Evolutionary conservation across 2,329 filamentous ascomycete species (phyloP).

Genomic region (Paraconiothyrium brasiliense): DNA sequence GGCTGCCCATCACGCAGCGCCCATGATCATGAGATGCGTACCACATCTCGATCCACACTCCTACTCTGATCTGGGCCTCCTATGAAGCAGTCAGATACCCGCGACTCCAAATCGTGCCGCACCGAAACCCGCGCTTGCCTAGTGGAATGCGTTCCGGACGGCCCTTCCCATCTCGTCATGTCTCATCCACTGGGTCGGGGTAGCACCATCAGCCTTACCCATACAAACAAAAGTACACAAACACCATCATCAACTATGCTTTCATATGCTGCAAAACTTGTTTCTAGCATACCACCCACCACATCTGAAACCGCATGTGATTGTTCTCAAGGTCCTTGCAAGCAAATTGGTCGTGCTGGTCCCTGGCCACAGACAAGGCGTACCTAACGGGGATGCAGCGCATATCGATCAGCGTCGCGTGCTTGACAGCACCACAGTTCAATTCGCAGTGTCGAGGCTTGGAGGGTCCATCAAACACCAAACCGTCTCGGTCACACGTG

Average conservation of each 20-base stretch:
- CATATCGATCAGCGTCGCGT: background rate
- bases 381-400: background rate
- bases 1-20: background rate
- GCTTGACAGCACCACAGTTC: background rate
- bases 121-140: conserved; percentile 3
- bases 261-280: background rate
- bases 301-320: background rate
- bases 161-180: conserved; percentile 5
- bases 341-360: background rate
- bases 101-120: background rate
- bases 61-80: background rate
- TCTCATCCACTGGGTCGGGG: conserved; percentile 2
- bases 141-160: conserved; percentile 7
- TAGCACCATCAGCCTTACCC: conserved; percentile 8
- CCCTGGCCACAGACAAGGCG: background rate
- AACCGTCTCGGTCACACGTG: conserved; percentile 17
- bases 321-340: background rate
- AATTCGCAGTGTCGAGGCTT: background rate
- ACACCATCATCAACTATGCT: background rate
- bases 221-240: background rate
- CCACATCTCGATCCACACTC: background rate
- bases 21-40: conserved; percentile 1
- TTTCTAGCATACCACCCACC: background rate
- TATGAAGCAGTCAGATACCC: background rate
- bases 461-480: conserved; percentile 11